These are phyloP conservation scores for Ceratocystis smalleyi DNA, from an alignment of 2,329 filamentous ascomycete genomes.

Conservation along the genomic window DNA sequence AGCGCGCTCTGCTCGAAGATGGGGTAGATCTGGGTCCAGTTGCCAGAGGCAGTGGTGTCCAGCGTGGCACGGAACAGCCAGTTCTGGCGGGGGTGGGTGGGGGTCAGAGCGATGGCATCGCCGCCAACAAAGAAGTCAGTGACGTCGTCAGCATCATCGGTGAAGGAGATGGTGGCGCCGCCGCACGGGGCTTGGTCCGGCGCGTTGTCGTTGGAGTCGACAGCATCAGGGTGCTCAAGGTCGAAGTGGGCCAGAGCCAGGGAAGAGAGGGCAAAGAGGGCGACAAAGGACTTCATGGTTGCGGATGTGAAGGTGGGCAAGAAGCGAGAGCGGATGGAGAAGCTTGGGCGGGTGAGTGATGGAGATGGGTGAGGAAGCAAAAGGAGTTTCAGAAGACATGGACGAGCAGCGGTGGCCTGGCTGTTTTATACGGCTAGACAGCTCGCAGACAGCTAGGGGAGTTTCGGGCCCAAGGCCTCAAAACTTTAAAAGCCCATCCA, in stretches of 20 bases:
- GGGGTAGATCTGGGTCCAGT: conserved; percentile 20
- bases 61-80: conserved; percentile 14
- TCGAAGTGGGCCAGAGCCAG: conserved; percentile 14
- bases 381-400: not conserved
- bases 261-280: conserved; percentile 10
- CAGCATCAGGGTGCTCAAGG: conserved; percentile 11
- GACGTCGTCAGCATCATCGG: conserved; percentile 21
- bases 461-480: not conserved
- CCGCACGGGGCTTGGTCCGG: conserved; percentile 13
- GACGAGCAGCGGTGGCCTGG: not conserved
- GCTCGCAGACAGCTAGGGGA: not conserved
- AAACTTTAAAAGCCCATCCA: not conserved
- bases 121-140: conserved; percentile 13
- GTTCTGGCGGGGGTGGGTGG: conserved; percentile 12
- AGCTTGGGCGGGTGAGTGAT: not conserved
- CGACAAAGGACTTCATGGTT: conserved; percentile 16
- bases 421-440: not conserved
- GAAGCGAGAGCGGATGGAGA: not conserved
- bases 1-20: conserved; percentile 36
- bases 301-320: conserved; percentile 8
- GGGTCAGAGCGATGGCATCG: conserved; percentile 10
- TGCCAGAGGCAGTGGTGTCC: conserved; percentile 9
- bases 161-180: conserved; percentile 13
- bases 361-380: not conserved
- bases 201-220: conserved; percentile 13